Base-by-base conservation (phyloP, 108 stramenopile genomes). In the Parietichytrium sp. region DNA sequence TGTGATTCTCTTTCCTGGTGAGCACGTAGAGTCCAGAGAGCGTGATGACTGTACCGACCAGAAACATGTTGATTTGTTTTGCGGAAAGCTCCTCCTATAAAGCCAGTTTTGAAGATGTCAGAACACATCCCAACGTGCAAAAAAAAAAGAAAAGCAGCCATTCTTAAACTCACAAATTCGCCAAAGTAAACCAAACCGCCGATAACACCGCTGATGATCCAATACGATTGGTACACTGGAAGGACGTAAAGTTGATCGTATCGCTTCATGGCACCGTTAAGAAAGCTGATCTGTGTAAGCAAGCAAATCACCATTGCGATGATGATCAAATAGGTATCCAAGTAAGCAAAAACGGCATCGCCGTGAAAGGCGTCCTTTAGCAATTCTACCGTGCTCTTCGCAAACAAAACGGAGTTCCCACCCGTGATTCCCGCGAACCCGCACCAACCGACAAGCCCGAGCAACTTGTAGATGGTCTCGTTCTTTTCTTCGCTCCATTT, bases 141-240 rank as follows among this genome's bases (percentile, higher is more conserved):
- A n/a, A n/a, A n/a, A n/a, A n/a, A n/a, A n/a, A n/a, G n/a, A n/a
- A n/a, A n/a, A n/a, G n/a, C n/a, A n/a, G n/a, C n/a, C n/a, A n/a
- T n/a, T n/a, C n/a, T n/a, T n/a, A n/a, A n/a, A n/a, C n/a, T n/a
- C n/a, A n/a, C n/a, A n/a, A n/a, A n/a, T 42, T 72, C 61, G 61
- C 61, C 61, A 72, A 72, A 72, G 33, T 72, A 72, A 2, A 72
- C 61, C 10, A 72, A 42, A 0, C 61, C 61, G 6, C 61, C 61
- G n/a, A 72, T 25, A 0, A 72, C 61, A 42, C 61, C 61, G 23
- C 38, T 45, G 42, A 72, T 72, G 20, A 72, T 72, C 47, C 82
- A 84, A 54, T 87, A 87, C 15, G 49, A 42, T 53, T 89, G 88
- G 48, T 87, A 89, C 53, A 89, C 77, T 29, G 88, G 88, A 29